Evolutionary conservation across 78 protist genomes (phyloP), one percentile per base, ranked within the genome.

Genomic region (Anaeramoeba ignava): DNA sequence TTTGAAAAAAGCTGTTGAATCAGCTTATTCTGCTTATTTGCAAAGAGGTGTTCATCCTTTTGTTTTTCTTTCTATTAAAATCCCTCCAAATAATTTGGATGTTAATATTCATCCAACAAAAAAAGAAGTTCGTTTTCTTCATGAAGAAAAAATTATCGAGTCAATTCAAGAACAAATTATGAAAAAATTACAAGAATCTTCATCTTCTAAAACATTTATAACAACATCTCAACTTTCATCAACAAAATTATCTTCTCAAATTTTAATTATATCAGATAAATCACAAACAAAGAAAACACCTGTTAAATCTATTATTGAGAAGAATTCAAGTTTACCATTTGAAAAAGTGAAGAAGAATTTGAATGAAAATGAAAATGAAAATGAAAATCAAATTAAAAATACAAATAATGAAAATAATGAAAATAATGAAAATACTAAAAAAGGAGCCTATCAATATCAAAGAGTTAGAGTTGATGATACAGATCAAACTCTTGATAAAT

Each of bases 31-130:
- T 0, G 82, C 84, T 36, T 91, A 87, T 80, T 83, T 95, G n/a
- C 94, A 95, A 3, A 91, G 86, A 40, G 79, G 87, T 3, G 78
- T 87, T 3, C 89, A 92, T 78, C 95, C 96, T 2, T 95, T 90
- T 42, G 88, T 91, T 2, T 94, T 86, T 41, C 33, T 97, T 0
- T 2, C 86, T 23, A 33, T 97, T 86, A 3, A 38, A 3, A 39
- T 95, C 3, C 86, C 86, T 0, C 92, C 96, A 0, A 68, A 87
- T 3, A 27, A 41, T 33, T 88, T 97, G 2, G 99, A 97, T 83
- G 98, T 95, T 33, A 97, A 97, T 89, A 96, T 96, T 39, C 98
- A 96, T 84, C 99, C 99, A 41, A 96, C 99, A 0, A 97, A 97
- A 84, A 0, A 80, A 1, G 94, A 94, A 87, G 96, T 92, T 41